Evolutionary conservation across 2,329 filamentous ascomycete species (phyloP).

Genomic region (Graphilbum ipis-grandicollis): DNA sequence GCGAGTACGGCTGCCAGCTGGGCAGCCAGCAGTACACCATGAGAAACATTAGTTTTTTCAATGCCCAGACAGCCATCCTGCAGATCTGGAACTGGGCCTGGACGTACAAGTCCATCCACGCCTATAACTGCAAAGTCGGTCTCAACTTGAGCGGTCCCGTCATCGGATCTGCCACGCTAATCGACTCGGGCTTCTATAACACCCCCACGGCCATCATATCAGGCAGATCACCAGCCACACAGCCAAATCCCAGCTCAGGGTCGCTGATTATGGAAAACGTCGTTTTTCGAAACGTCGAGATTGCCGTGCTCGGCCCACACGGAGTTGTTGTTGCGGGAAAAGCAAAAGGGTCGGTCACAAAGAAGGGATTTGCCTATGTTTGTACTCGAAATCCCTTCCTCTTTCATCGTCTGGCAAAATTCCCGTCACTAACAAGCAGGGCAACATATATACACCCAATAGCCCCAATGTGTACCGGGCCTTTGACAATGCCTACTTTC

Average conservation of each 20-base stretch:
- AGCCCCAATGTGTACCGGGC: slow-evolving; percentile 31
- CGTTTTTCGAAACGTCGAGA: slow-evolving; percentile 20
- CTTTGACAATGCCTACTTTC: slow-evolving; percentile 15
- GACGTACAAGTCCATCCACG: slow-evolving; percentile 49
- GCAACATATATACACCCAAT: slow-evolving; percentile 42
- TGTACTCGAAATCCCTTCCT: not conserved
- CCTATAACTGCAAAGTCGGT: slow-evolving; percentile 47
- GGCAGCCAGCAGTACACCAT: slow-evolving; percentile 59
- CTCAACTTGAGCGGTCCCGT: slow-evolving; percentile 52
- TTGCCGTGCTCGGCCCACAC: slow-evolving; percentile 24
- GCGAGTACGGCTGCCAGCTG: slow-evolving; percentile 36
- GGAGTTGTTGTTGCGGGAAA: slow-evolving; percentile 36
- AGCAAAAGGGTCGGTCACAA: slow-evolving; percentile 24
- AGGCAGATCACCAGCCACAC: slow-evolving; percentile 22
- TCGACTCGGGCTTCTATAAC: slow-evolving; percentile 55
- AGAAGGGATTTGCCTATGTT: slow-evolving; percentile 29
- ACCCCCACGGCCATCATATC: slow-evolving; percentile 60
- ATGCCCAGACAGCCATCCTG: slow-evolving; percentile 47
- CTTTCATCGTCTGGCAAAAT: not conserved
- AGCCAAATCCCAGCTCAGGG: slow-evolving; percentile 19
- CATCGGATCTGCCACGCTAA: slow-evolving; percentile 57
- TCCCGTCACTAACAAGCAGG: slow-evolving; percentile 28
- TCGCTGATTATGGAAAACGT: slow-evolving; percentile 33
- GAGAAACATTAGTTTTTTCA: slow-evolving; percentile 48
- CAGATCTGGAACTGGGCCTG: slow-evolving; percentile 66